Evolutionary conservation across 306 rosid species (phyloP).

Genomic region (Cicer bijugum): DNA sequence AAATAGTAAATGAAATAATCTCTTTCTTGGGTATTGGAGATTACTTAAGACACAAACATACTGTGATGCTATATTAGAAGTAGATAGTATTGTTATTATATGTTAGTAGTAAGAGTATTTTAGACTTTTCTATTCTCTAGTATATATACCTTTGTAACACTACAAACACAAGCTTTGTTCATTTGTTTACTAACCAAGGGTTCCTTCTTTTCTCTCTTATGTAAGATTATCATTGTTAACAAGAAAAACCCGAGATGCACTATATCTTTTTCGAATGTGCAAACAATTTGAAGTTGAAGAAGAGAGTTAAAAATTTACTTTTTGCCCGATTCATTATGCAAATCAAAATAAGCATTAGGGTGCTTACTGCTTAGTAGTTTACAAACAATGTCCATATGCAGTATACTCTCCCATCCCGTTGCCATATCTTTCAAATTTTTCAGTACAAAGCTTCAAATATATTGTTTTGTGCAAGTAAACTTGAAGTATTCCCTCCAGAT

Average conservation of each 20-base stretch:
- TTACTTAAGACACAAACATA: constrained; percentile 15
- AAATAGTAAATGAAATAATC: constrained; percentile 17
- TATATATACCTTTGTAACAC: too few species aligned
- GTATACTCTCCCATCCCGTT: not conserved
- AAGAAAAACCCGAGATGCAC: constrained; percentile 8
- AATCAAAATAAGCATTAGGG: constrained; percentile 29
- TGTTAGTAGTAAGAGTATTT: too few species aligned
- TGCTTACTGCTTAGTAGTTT: constrained; percentile 8
- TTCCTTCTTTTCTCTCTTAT: too few species aligned
- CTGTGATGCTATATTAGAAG: constrained; percentile 2
- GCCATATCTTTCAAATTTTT: constrained; percentile 20
- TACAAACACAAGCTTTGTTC: too few species aligned
- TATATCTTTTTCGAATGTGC: not conserved
- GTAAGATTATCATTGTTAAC: too few species aligned
- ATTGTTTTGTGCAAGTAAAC: constrained; percentile 2
- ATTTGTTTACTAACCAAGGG: too few species aligned
- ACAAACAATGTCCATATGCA: constrained; percentile 11
- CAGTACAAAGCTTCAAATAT: constrained; percentile 19
- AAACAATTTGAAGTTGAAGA: constrained; percentile 27
- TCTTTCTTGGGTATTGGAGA: constrained; percentile 15
- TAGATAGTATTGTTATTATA: too few species aligned
- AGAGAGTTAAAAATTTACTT: constrained; percentile 4
- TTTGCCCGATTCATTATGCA: constrained; percentile 18
- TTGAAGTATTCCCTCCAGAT: not conserved
- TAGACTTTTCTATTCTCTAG: too few species aligned